phyloP scores from a whole-genome alignment of 306 rosid species.

The Trichosanthes cucumerina region DNA sequence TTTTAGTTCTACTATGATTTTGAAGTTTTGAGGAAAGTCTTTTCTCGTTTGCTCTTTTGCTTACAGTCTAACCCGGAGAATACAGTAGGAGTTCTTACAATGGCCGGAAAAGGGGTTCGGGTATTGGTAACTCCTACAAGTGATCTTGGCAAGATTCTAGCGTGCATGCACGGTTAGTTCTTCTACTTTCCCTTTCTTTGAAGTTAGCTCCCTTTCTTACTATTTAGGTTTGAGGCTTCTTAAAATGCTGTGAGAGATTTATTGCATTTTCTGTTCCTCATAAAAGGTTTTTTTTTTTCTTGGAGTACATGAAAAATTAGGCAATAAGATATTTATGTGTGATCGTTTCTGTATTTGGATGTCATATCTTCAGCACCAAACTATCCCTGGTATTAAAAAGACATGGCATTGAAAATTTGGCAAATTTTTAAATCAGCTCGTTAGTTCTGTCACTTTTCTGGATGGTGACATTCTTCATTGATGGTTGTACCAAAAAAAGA shows the following conservation, averaged over 20 bases:
- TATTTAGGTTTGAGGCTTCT: background rate
- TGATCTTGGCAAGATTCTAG: conserved; percentile 90
- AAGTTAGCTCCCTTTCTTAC: background rate
- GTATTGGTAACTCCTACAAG: conserved; percentile 88
- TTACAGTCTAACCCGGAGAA: conserved; percentile 83
- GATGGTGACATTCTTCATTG: background rate
- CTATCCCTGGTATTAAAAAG: background rate
- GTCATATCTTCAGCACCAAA: background rate
- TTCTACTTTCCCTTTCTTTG: background rate
- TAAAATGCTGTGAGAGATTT: background rate
- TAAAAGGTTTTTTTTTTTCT: background rate
- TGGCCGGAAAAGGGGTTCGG: conserved; percentile 88
- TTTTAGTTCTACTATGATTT: background rate
- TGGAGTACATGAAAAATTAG: background rate
- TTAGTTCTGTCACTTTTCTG: background rate
- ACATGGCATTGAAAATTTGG: background rate
- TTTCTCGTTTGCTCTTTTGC: background rate
- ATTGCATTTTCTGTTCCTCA: background rate
- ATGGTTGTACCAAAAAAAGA: too few species aligned
- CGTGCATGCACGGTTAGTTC: conserved; percentile 85
- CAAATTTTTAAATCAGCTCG: background rate
- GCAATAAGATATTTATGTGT: background rate
- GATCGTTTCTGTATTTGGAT: background rate
- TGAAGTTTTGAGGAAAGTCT: background rate
- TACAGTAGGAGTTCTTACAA: conserved; percentile 84